These are phyloP conservation scores for Penicillium brasilianum DNA, from an alignment of 2,329 filamentous ascomycete species.

Conservation along the genomic window DNA sequence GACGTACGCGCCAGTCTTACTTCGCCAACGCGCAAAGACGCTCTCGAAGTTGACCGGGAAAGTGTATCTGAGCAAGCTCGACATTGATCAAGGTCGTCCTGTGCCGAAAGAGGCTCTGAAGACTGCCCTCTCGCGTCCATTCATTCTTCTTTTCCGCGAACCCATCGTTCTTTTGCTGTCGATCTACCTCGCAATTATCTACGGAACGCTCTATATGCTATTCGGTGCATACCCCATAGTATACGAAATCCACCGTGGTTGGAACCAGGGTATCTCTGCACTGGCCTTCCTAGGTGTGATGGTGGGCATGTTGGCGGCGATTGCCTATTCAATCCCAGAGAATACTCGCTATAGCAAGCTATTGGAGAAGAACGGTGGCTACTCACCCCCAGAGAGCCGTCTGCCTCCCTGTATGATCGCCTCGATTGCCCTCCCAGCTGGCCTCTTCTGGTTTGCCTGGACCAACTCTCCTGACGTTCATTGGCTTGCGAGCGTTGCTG, in stretches of 20 bases:
- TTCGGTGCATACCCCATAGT: slow-evolving; percentile 60
- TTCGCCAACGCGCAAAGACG: slow-evolving; percentile 55
- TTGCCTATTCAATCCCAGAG: slow-evolving; percentile 48
- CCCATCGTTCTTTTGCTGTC: slow-evolving; percentile 58
- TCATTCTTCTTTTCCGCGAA: slow-evolving; percentile 55
- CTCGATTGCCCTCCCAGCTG: slow-evolving; percentile 59
- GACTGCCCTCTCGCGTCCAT: slow-evolving; percentile 56
- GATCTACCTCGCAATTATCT: slow-evolving; percentile 58
- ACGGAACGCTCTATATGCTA: slow-evolving; percentile 59
- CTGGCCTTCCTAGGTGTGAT: slow-evolving; percentile 57
- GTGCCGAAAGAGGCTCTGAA: slow-evolving; percentile 48
- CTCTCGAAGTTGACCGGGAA: slow-evolving; percentile 58
- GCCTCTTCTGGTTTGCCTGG: slow-evolving; percentile 67
- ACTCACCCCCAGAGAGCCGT: slow-evolving; percentile 65
- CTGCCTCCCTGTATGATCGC: slow-evolving; percentile 57
- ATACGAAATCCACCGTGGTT: slow-evolving; percentile 52
- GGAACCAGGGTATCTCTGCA: slow-evolving; percentile 53
- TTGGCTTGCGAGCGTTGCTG: slow-evolving; percentile 47
- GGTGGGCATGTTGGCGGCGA: slow-evolving; percentile 48
- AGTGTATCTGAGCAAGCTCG: slow-evolving; percentile 50
- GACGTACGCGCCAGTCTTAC: slow-evolving; percentile 57
- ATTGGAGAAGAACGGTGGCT: slow-evolving; percentile 55
- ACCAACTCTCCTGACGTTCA: slow-evolving; percentile 54
- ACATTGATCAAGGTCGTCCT: slow-evolving; percentile 50
- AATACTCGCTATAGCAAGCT: slow-evolving; percentile 50